A percentile compares a stretch with the other conserved stretches of the same genome.
phyloP scores from a whole-genome alignment of 345 rosid species.

The Euphorbia lathyris region DNA sequence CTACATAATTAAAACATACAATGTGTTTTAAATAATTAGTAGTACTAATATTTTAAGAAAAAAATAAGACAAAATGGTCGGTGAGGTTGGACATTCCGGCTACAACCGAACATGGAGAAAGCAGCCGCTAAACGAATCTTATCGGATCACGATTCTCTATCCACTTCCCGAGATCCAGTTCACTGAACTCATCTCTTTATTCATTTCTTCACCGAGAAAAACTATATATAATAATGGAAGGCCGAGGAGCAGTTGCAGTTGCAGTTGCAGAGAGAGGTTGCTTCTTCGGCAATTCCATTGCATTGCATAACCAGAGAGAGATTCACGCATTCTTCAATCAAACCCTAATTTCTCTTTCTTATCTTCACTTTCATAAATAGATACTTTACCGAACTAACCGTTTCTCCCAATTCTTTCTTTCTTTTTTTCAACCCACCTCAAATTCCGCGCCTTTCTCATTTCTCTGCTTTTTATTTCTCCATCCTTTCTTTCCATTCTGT shows the following conservation, averaged over 20 bases:
- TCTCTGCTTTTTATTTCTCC: conserved; percentile 15
- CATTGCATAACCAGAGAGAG: conserved; percentile 22
- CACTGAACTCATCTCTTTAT: not conserved
- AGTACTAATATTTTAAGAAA: too few relatives aligned
- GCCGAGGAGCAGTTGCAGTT: too few relatives aligned
- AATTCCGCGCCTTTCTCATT: conserved; percentile 30
- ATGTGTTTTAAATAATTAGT: too few relatives aligned
- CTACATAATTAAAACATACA: too few relatives aligned
- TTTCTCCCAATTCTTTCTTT: not conserved
- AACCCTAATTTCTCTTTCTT: not conserved
- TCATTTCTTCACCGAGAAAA: not conserved
- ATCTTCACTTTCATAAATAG: not conserved
- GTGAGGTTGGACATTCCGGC: too few relatives aligned
- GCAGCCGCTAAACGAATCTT: not conserved
- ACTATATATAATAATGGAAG: conserved; percentile 7
- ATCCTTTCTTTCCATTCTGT: not conserved
- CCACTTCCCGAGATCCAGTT: not conserved
- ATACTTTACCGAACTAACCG: not conserved
- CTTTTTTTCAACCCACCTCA: not conserved
- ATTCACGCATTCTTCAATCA: conserved; percentile 19
- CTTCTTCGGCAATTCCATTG: too few relatives aligned
- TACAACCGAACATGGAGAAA: not conserved
- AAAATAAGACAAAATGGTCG: too few relatives aligned
- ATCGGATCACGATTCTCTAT: not conserved
- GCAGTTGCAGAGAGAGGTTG: too few relatives aligned